phyloP scores from a whole-genome alignment of 179 eudicot species.

The Silene vulgaris region DNA sequence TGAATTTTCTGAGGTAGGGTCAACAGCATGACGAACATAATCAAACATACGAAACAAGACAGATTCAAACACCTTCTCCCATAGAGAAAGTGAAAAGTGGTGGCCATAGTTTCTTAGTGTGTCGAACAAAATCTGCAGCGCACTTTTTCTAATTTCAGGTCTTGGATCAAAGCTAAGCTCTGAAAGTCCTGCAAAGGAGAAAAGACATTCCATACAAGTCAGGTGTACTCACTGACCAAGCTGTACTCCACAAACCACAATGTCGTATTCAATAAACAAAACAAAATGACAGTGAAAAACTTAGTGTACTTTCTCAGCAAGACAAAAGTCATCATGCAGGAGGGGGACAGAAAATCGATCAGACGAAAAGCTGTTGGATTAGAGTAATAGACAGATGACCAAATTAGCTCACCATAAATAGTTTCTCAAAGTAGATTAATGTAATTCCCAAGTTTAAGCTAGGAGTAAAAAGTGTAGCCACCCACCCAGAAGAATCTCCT shows the following conservation, averaged over 20 bases:
- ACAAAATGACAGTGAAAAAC: not conserved
- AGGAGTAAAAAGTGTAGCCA: not conserved
- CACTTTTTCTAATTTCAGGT: constrained; percentile 87
- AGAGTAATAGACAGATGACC: constrained; percentile 9
- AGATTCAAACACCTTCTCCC: constrained; percentile 95
- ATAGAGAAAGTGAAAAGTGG: constrained; percentile 78
- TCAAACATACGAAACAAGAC: constrained; percentile 94
- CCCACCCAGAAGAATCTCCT: not conserved
- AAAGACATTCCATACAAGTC: constrained; percentile 14
- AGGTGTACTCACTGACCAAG: not conserved
- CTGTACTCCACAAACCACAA: not conserved
- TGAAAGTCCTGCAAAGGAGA: constrained; percentile 63
- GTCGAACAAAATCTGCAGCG: constrained; percentile 85
- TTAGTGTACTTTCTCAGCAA: not conserved
- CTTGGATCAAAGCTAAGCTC: constrained; percentile 99
- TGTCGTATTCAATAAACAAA: not conserved
- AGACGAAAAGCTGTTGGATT: constrained; percentile 2
- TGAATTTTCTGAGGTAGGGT: constrained; percentile 57
- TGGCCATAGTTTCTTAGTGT: constrained; percentile 90
- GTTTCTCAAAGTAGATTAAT: not conserved
- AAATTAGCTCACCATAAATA: not conserved
- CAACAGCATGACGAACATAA: constrained; percentile 80
- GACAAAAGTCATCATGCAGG: not conserved
- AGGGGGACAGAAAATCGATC: not conserved
- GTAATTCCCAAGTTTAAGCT: not conserved